Base-by-base conservation (phyloP, 768 basidiomycete species). In the Lentinus tigrinus region DNA sequence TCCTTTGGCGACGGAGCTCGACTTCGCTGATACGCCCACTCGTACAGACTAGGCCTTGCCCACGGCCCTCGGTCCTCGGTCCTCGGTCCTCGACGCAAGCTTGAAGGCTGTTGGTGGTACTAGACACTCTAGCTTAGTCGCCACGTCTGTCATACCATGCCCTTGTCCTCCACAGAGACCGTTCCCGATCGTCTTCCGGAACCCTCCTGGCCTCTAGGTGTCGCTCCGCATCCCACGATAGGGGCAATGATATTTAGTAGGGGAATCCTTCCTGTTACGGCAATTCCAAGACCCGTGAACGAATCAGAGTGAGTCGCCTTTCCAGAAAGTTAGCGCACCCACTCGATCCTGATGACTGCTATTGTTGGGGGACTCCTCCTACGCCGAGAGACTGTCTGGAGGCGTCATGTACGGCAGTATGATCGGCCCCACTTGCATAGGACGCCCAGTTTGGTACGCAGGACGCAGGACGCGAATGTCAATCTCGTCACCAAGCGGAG, bases 1-100 rank as follows among this genome's bases (percentile, higher is more conserved):
- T 43, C 24, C 47, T 42, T 49, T 49, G 55, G 55, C 37, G 38
- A 49, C 55, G 55, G 55, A 49, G 39, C n/a, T 56, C 19, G 54
- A 14, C 31, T 23, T 16, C 16, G 43, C 11, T 16, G 10, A 38
- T 40, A 39, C 23, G 10, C 37, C 36, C 50, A 44, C 27, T 39
- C 47, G 46, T 47, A 37, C 51, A 47, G 47, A 48, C 52, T 50
- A 52, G 16, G 38, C 47, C 14, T 26, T 19, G 48, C 14, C 28
- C 56, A 47, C 56, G 31, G 31, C 6, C 31, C 31, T 31, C 31
- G 31, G 31, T 11, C 7, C 11, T 31, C 31, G 31, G 31, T 31
- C 31, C 31, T 31, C 31, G n/a, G n/a, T n/a, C n/a, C n/a, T n/a
- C n/a, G n/a, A n/a, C n/a, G n/a, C n/a, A 31, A 31, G 31, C 31